Evolutionary conservation across 257 asterid species (phyloP).

Genomic region (Fraxinus quadrangulata): DNA sequence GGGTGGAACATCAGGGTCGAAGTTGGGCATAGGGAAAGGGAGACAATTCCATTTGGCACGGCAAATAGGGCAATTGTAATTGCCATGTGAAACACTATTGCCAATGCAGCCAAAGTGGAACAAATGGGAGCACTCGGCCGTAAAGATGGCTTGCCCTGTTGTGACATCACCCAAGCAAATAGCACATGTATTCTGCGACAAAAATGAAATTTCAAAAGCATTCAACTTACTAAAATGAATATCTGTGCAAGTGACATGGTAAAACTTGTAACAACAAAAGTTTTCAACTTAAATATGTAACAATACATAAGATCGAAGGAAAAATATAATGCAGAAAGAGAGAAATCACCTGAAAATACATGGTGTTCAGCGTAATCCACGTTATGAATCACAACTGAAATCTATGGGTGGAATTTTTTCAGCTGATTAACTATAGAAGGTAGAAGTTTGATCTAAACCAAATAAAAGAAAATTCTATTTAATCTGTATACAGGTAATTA

Average conservation of each 20-base stretch:
- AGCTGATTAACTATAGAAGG: not conserved
- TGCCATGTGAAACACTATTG: constrained; percentile 22
- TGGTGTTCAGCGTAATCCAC: not conserved
- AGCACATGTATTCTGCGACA: constrained; percentile 37
- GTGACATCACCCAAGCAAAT: constrained; percentile 27
- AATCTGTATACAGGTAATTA: too few relatives aligned
- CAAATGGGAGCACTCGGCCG: constrained; percentile 36
- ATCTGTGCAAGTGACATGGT: not conserved
- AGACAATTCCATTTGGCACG: constrained; percentile 25
- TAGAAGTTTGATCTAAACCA: not conserved
- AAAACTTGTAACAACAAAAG: not conserved
- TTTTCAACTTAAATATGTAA: not conserved
- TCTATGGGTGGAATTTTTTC: not conserved
- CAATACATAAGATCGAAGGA: not conserved
- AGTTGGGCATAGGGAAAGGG: constrained; percentile 13
- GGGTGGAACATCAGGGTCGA: not conserved
- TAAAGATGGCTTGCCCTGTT: constrained; percentile 32
- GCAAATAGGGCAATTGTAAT: constrained; percentile 37
- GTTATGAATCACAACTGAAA: not conserved
- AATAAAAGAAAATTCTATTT: too few relatives aligned
- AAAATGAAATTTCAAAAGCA: not conserved
- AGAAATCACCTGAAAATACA: not conserved
- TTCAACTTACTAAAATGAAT: not conserved
- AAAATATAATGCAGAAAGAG: not conserved
- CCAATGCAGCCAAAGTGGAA: constrained; percentile 40